Conservation (phyloP, 768 basidiomycete genomes). For the Mycena pura region DNA sequence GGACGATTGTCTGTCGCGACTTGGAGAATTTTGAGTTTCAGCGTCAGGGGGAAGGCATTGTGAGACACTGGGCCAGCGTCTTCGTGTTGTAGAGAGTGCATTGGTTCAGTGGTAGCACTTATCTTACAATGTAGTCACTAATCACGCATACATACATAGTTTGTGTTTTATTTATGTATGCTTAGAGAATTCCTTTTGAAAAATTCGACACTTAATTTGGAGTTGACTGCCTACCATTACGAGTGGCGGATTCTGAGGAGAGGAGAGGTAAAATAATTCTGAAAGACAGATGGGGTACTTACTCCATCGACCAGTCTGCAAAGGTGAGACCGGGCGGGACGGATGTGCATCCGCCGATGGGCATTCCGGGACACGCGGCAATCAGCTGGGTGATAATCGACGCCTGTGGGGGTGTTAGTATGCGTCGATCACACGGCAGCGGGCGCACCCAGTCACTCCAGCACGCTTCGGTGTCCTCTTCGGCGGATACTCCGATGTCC, state of each 20-base stretch:
- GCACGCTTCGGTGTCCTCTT: constrained; percentile 6
- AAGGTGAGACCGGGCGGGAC: not conserved
- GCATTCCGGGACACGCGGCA: not conserved
- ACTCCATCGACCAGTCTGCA: not conserved
- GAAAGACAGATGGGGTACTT: not conserved
- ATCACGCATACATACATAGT: too few species aligned
- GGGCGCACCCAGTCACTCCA: constrained; percentile 6
- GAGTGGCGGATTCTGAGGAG: too few species aligned
- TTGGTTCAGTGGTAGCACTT: too few species aligned
- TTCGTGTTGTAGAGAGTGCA: not conserved
- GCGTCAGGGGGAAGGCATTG: constrained; percentile 64
- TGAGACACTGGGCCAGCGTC: constrained; percentile 36
- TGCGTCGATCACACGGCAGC: not conserved
- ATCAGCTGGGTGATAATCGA: not conserved
- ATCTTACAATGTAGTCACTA: too few species aligned
- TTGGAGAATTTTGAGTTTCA: constrained; percentile 64
- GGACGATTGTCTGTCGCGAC: constrained; percentile 73
- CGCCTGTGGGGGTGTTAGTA: not conserved
- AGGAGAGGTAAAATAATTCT: too few species aligned
- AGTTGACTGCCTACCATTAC: too few species aligned
- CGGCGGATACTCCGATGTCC: not conserved
- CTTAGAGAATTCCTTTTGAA: too few species aligned
- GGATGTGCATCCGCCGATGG: constrained; percentile 1
- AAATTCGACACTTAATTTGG: too few species aligned
- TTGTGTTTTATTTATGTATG: too few species aligned